phyloP scores from a whole-genome alignment of 2,329 filamentous ascomycete species.

The Polychaeton citri region DNA sequence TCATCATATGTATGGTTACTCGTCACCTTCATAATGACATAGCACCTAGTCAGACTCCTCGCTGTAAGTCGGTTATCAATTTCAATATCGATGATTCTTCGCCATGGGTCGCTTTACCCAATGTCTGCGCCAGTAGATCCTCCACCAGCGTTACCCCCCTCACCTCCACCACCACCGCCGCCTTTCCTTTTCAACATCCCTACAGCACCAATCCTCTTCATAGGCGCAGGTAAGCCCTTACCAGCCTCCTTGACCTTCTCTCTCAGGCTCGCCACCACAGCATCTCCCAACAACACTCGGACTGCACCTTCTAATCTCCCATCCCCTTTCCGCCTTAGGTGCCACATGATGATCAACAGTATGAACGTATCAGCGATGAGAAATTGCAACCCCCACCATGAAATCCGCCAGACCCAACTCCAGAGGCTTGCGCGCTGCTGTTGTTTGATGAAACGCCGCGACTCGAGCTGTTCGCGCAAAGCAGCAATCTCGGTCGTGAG shows the following conservation, averaged over 20 bases:
- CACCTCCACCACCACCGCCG: background rate
- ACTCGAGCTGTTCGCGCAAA: slow-evolving; percentile 76
- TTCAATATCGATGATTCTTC: too few relatives aligned
- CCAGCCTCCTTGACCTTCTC: background rate
- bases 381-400: slow-evolving; percentile 61
- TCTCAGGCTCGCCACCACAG: slow-evolving; percentile 13
- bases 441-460: slow-evolving; percentile 56
- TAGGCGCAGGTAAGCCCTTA: background rate
- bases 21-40: too few relatives aligned
- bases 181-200: background rate
- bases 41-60: too few relatives aligned
- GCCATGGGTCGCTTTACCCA: too few relatives aligned
- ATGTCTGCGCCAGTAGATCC: too few relatives aligned
- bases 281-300: slow-evolving; percentile 44
- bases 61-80: too few relatives aligned
- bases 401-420: slow-evolving; percentile 57
- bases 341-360: slow-evolving; percentile 52
- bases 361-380: slow-evolving; percentile 57
- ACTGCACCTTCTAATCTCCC: slow-evolving; percentile 61
- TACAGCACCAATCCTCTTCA: background rate
- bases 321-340: slow-evolving; percentile 60
- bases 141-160: background rate
- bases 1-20: too few relatives aligned
- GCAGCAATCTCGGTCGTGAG: slow-evolving; percentile 89
- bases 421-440: slow-evolving; percentile 51